Base-by-base conservation (phyloP, 331 rosid genomes). In the Pyrus hybrid region DNA sequence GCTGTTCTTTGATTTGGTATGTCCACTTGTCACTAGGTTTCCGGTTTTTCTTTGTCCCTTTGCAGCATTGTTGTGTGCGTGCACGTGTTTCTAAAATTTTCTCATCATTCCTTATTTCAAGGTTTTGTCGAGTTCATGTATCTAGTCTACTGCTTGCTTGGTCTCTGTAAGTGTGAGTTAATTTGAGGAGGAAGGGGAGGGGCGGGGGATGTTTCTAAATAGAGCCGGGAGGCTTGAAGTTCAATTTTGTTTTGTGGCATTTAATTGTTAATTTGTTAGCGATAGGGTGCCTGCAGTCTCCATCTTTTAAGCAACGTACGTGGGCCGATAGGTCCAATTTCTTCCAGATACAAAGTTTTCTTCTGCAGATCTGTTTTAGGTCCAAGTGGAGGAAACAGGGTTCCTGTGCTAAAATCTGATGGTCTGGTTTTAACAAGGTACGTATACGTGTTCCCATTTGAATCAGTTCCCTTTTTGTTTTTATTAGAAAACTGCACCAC, bases 301-400 rank as follows among this genome's bases (percentile, higher is more conserved):
- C 41, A 35, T 35, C 41, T 35, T 35, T 35, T 35, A 35, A 35
- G 41, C 41, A 33, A 33, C 1, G 41, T 33, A 33, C 41, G 10
- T 33, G 10, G 41, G 10, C 41, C 41, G 10, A 57, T 75, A 73
- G 83, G 81, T 81, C 88, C 84, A 6, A 74, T 79, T 32, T 82
- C 97, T 77, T 79, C 92, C 77, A 86, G 88, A 80, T 89, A 85
- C 77, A 86, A 85, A 47, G 86, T 84, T 80, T 84, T 87, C 33
- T 70, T 90, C 60, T 95, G 99, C 77, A 89, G 89, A 63, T 89
- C 96, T 82, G 87, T 79, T 81, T 77, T 95, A 49, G 43, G 76
- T 33, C 92, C 96, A 21, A 82, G 93, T 41, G 97, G 93, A 80
- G 93, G 92, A 79, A 86, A 75, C 76, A 96, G 78, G 80, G 67